Base-by-base conservation (phyloP, 495 filamentous ascomycete genomes). In the Penicillium pulvis region DNA sequence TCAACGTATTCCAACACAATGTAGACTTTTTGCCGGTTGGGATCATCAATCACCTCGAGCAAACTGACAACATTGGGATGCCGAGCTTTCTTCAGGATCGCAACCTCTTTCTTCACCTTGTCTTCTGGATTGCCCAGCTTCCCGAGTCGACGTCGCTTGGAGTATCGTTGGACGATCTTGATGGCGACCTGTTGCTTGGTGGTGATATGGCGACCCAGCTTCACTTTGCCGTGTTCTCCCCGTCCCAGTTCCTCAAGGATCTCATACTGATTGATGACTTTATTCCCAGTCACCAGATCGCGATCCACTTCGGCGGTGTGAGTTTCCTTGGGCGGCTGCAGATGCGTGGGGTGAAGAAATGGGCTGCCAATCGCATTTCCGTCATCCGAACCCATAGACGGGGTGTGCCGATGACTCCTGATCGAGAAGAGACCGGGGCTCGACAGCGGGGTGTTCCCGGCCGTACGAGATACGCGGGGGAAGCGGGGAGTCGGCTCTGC, bases 111-210 rank as follows among this genome's bases (percentile, higher is more conserved):
- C 77, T 96, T 97, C 57, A 96, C 93, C 77, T 97, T 97, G 69
- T 95, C 91, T 66, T 93, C 90, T 20, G 90, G 87, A 48, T 86
- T 85, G 2, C 83, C 85, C 19, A 83, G 71, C 62, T 85, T 87
- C 20, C 95, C 94, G n/a, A 99, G 79, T 14, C 92, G 90, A 39
- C 92, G 87, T 58, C 89, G 90, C 71, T 92, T 96, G 53, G 95
- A 92, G 65, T 90, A 93, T n/a, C 94, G 83, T 46, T 96, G 90
- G 26, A 99, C 94, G 64, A 99, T 98, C 75, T 98, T 99, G 80
- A 99, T 96, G 17, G 94, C 94, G 5, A 97, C 93, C 63, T 87
- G 84, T 55, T 95, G 90, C 54, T 84, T 84, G 0, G 87, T 93
- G 33, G 84, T 79, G 8, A 89, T 72, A 65, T 96, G 91, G 43